These are phyloP conservation scores for Musa troglodytarum DNA, from an alignment of 176 grass and related monocot species.

Conservation along the genomic window DNA sequence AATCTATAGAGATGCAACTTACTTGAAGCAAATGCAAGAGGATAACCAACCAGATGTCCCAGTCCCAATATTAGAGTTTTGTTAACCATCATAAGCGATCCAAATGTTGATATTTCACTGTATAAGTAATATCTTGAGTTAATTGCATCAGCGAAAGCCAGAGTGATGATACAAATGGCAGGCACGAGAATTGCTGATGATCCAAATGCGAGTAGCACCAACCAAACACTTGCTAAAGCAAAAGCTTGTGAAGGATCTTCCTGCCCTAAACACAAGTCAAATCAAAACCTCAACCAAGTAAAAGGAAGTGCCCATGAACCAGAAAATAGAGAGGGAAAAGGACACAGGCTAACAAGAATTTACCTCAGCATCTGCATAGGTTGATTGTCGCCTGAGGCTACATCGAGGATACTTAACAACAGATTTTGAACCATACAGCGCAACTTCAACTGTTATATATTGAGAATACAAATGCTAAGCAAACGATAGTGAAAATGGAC, in stretches of 20 bases:
- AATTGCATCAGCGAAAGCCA: constrained; percentile 32
- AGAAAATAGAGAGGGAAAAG: background rate
- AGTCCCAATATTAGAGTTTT: constrained; percentile 50
- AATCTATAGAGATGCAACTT: constrained; percentile 2
- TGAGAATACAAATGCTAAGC: constrained; percentile 2
- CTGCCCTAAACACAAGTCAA: constrained; percentile 70
- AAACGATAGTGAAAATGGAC: background rate
- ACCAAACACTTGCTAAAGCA: constrained; percentile 70
- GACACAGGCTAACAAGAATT: constrained; percentile 8
- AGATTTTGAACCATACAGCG: constrained; percentile 72
- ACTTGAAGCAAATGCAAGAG: constrained; percentile 71
- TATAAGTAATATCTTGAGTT: constrained; percentile 45
- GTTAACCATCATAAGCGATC: constrained; percentile 36
- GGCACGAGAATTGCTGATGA: constrained; percentile 52
- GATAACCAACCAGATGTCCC: constrained; percentile 63
- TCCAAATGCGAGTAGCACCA: constrained; percentile 59
- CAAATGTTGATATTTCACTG: constrained; percentile 30
- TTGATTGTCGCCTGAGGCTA: constrained; percentile 69
- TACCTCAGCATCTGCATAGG: constrained; percentile 89
- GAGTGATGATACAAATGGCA: constrained; percentile 35
- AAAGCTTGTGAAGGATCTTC: constrained; percentile 78
- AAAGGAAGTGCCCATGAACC: constrained; percentile 2
- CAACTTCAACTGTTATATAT: constrained; percentile 54
- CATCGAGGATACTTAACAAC: constrained; percentile 91
- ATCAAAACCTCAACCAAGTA: constrained; percentile 33